Base-by-base conservation (phyloP, 805 yeast species). In the Zygotorulaspora florentina region DNA sequence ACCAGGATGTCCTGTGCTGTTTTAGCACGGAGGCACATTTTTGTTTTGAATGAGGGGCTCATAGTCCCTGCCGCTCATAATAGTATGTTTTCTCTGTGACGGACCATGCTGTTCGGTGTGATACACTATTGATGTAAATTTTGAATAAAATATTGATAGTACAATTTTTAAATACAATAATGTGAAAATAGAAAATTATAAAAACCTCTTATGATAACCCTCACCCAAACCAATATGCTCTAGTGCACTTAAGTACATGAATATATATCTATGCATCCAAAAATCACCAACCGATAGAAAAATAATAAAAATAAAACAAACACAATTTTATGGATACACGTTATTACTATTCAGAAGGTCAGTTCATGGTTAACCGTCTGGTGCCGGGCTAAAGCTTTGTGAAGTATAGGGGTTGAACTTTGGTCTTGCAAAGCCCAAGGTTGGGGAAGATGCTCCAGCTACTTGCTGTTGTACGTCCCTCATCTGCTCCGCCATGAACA, bases 401-500 rank as follows among this genome's bases (percentile, higher is more conserved):
- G 86, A 80, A 2, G 85, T 80, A 59, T 81, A 81, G 4, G 87
- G 87, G 59, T 82, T 81, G 66, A 81, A 82, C 61, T 75, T 80
- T 57, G 74, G 75, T 48, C 65, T 58, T 12, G 31, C 27, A 7
- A 38, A 28, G 23, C 40, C 37, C 30, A 33, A 17, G 9, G 43
- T 41, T 12, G 51, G 47, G n/a, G 50, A 40, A n/a, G 47, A 43
- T 17, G 47, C 11, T 41, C 23, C 30, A 40, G 50, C 25, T 43
- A 43, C 34, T 20, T 41, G 43, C 12, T 37, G 28, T 23, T 47
- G 52, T 8, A 39, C 41, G 7, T 58, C 56, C 30, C 48, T 52
- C 44, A 47, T 31, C 31, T 55, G 58, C 35, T 55, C 55, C 23
- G 55, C 51, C 50, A 53, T 39, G 35, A 51, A 51, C 41, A 53